Percentiles rank a stretch among this genome's conserved stretches.
Evolutionary conservation across 768 basidiomycete genomes (phyloP).

Genomic region (Amanita thiersii): DNA sequence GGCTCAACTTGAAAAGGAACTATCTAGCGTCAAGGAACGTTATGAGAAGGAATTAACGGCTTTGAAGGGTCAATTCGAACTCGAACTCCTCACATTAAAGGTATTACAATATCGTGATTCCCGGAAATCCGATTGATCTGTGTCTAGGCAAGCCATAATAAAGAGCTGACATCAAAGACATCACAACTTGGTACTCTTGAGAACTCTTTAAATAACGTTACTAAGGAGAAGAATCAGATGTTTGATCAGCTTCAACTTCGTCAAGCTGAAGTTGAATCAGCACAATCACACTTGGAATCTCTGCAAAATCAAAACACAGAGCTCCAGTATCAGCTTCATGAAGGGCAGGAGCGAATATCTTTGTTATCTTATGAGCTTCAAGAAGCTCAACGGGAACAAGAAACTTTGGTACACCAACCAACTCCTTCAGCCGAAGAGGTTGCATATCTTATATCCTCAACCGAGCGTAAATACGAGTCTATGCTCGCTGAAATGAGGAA

Average conservation of each 20-base stretch:
- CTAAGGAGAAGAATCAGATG: constrained; percentile 66
- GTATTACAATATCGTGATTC: constrained; percentile 27
- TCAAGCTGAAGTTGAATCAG: constrained; percentile 86
- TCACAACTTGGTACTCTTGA: constrained; percentile 66
- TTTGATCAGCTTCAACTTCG: constrained; percentile 85
- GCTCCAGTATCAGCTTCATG: constrained; percentile 78
- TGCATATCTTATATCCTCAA: constrained; percentile 62
- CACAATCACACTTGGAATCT: constrained; percentile 65
- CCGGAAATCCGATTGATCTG: constrained; percentile 1
- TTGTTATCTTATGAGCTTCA: constrained; percentile 65
- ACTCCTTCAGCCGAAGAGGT: constrained; percentile 54
- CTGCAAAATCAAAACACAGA: constrained; percentile 77
- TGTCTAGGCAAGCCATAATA: constrained; percentile 54
- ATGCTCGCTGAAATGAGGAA: constrained; percentile 65
- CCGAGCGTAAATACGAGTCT: constrained; percentile 71
- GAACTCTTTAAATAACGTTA: constrained; percentile 56
- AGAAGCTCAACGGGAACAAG: constrained; percentile 56
- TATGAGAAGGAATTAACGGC: constrained; percentile 68
- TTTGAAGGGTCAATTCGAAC: constrained; percentile 64
- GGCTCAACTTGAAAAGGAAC: constrained; percentile 67
- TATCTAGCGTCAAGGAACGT: constrained; percentile 48
- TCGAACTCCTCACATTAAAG: constrained; percentile 69
- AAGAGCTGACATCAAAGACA: constrained; percentile 54
- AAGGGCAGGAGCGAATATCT: constrained; percentile 63
- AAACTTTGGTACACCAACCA: constrained; percentile 34